A percentile compares a stretch with the other conserved stretches of the same genome.
Evolutionary conservation across 306 rosid genomes (phyloP).

Genomic region (Malus sylvestris): DNA sequence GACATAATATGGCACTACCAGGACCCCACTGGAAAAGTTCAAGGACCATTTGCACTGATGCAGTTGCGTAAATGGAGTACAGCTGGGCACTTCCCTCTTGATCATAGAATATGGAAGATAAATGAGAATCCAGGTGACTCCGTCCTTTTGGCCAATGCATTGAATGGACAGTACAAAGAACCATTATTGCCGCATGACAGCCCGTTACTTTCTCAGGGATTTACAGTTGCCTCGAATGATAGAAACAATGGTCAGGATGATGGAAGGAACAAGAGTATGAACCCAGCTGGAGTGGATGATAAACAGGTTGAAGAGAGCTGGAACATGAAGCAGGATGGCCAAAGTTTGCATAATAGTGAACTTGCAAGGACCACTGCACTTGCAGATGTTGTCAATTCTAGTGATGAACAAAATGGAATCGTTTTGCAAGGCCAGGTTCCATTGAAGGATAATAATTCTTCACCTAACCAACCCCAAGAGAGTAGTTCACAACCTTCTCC

Average conservation of each 20-base stretch:
- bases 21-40: conserved; percentile 81
- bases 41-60: conserved; percentile 73
- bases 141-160: conserved; percentile 51
- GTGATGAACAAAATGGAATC: conserved; percentile 31
- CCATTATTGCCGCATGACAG: conserved; percentile 22
- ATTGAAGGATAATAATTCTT: conserved; percentile 30
- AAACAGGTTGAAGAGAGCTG: conserved; percentile 24
- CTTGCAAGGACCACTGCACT: conserved; percentile 32
- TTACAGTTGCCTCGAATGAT: conserved; percentile 24
- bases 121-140: conserved; percentile 53
- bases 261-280: conserved; percentile 22
- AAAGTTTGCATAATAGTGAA: conserved; percentile 35
- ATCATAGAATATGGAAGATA: conserved; percentile 71
- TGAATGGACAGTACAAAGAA: conserved; percentile 44
- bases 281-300: conserved; percentile 15
- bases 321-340: conserved; percentile 33
- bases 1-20: conserved; percentile 72
- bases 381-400: conserved; percentile 41
- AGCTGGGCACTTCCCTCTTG: conserved; percentile 62
- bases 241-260: conserved; percentile 25
- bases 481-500: conserved; percentile 36
- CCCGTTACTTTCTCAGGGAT: conserved; percentile 37
- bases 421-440: conserved; percentile 30
- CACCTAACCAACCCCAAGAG: conserved; percentile 30
- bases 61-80: conserved; percentile 67